Base-by-base conservation (phyloP, 2,329 filamentous ascomycete genomes). In the Fusarium albosuccineum region DNA sequence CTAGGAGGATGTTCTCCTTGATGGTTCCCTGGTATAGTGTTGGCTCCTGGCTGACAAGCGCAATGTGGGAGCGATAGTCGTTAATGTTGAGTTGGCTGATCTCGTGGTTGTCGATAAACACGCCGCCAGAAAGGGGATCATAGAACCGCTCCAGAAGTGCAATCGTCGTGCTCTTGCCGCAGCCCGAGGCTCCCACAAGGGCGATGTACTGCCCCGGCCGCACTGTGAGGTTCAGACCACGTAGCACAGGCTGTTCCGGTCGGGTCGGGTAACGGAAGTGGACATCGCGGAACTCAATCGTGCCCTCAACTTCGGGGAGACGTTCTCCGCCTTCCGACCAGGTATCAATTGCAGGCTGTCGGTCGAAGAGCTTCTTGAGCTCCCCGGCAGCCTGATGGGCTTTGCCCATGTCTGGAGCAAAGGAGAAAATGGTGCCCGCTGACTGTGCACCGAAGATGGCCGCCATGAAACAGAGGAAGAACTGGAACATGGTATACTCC, bases 241-340 rank as follows among this genome's bases (percentile, higher is more conserved):
- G 91, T 3, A 98, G 88, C 0, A 98, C 93, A n/a, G 93, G 92
- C 71, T 97, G 93, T 70, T 97, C 93, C 0, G 93, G 92, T 1
- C 96, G 89, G 0, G 93, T 97, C 0, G 95, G 94, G 74, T 98
- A 99, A 41, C 93, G 88, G 86, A 97, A 98, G 77, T 97, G 93
- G 2, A 98, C 94, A 68, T 97, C 90, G 17, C 92, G 89, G 82
- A 99, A 97, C 77, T 98, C 94, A 66, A 99, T 87, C 11, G 85
- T 86, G 27, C 94, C 95, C 17, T 96, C 87, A 26, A 95, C 85
- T 3, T 83, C 74, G 1, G 87, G 79, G 7, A 97, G 71, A 2
- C 79, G 81, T 16, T 87, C 85, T 14, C 94, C 94, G 1, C 90
- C 87, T 0, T 84, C 70, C 0, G 91, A 92, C 92, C 93, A 97